Evolutionary conservation across 1,284 basidiomycete genomes (phyloP).

Genomic region (Ganoderma multipileum): DNA sequence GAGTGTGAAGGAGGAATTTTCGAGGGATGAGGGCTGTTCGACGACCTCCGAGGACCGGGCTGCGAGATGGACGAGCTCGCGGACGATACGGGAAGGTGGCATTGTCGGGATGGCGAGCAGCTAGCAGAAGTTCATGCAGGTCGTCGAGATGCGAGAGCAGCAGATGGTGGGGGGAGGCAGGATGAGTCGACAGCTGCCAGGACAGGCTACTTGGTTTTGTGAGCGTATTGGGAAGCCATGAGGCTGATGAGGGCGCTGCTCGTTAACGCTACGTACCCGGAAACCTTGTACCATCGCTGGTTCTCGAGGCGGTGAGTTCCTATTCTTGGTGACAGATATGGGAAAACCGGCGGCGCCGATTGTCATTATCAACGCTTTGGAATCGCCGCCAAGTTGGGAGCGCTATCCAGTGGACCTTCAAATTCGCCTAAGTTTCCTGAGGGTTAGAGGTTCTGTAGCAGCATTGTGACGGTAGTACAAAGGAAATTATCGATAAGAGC

Average conservation of each 20-base stretch:
- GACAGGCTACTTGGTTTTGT: neutral
- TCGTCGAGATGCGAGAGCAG: neutral
- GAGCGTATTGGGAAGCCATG: neutral
- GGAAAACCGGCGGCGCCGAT: neutral
- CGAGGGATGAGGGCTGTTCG: neutral
- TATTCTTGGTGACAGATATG: neutral
- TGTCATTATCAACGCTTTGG: neutral
- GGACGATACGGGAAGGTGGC: neutral
- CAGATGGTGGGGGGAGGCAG: neutral
- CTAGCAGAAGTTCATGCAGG: neutral
- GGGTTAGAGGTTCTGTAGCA: neutral
- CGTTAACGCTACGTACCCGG: neutral
- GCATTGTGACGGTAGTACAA: neutral
- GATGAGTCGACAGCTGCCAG: neutral
- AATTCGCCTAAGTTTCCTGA: neutral
- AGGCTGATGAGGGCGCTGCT: neutral
- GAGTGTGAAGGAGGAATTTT: constrained; percentile 4
- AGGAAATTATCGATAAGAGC: neutral
- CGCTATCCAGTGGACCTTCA: neutral
- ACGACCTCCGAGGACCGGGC: neutral
- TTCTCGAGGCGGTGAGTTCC: neutral
- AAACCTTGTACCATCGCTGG: neutral
- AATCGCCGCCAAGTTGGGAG: neutral
- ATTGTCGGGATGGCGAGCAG: neutral
- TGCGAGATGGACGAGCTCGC: neutral